phyloP scores from a whole-genome alignment of 306 rosid genomes.

The Malus asiatica region DNA sequence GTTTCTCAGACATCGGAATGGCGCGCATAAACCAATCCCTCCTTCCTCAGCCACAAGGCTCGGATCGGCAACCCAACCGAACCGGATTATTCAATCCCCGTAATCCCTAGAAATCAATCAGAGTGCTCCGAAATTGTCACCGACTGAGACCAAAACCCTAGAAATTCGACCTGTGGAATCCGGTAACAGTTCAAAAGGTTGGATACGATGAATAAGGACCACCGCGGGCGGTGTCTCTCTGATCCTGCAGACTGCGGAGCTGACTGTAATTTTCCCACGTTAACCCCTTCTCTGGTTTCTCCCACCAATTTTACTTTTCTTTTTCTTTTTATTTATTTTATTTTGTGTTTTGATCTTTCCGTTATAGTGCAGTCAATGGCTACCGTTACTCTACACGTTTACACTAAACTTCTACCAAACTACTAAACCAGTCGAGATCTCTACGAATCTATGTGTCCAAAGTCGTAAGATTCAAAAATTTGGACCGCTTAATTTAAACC shows the following conservation, averaged over 20 bases:
- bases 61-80: conserved; percentile 22
- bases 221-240: neutral
- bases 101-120: neutral
- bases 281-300: neutral
- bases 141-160: neutral
- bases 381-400: neutral
- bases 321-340: too few relatives aligned
- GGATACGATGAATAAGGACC: neutral
- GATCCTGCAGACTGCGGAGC: neutral
- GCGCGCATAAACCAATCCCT: conserved; percentile 31
- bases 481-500: too few relatives aligned
- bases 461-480: too few relatives aligned
- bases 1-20: conserved; percentile 53
- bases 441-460: too few relatives aligned
- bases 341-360: neutral
- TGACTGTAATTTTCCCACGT: neutral
- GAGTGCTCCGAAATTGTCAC: neutral
- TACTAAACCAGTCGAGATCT: too few relatives aligned
- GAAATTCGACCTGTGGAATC: neutral
- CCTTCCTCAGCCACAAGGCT: conserved; percentile 19
- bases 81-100: neutral
- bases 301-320: neutral
- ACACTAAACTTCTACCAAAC: neutral
- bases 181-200: neutral
- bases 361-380: neutral